Evolutionary conservation across 2,329 filamentous ascomycete species (phyloP).

Genomic region (Neoarthrinium moseri): DNA sequence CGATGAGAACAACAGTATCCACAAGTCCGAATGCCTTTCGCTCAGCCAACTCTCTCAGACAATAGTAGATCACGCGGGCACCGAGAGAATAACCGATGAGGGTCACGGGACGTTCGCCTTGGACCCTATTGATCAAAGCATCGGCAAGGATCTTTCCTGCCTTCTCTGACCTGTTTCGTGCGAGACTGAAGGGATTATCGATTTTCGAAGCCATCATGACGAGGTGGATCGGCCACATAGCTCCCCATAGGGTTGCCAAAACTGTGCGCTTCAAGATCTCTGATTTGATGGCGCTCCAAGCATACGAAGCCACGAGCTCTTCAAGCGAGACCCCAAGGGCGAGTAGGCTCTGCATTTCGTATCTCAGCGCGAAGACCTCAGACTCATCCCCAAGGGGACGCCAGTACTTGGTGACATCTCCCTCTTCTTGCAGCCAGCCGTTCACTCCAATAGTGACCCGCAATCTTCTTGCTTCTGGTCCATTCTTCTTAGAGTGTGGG

Average conservation of each 20-base stretch:
- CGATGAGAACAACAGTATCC: constrained; percentile 67
- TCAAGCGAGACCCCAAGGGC: constrained; percentile 73
- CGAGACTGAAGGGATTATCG: constrained; percentile 81
- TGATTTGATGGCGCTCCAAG: constrained; percentile 70
- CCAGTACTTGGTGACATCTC: constrained; percentile 81
- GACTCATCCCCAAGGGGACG: constrained; percentile 66
- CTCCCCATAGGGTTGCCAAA: constrained; percentile 65
- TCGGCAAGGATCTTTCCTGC: constrained; percentile 72
- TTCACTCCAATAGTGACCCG: constrained; percentile 84
- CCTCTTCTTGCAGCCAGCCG: constrained; percentile 76
- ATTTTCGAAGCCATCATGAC: constrained; percentile 66
- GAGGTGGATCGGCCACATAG: constrained; percentile 68
- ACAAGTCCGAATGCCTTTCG: constrained; percentile 67
- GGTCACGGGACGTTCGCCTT: constrained; percentile 67
- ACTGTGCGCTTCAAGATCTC: constrained; percentile 75
- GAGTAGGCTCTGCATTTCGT: constrained; percentile 76
- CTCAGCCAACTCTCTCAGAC: constrained; percentile 62
- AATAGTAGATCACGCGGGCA: constrained; percentile 67
- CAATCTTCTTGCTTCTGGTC: constrained; percentile 48
- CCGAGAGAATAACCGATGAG: constrained; percentile 67
- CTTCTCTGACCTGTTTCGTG: constrained; percentile 75
- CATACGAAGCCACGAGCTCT: constrained; percentile 69
- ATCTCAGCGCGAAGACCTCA: constrained; percentile 82
- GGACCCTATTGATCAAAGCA: constrained; percentile 64
- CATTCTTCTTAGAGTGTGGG: constrained; percentile 24